A percentile compares a stretch with the other conserved stretches of the same genome.
Evolutionary conservation across 352 stramenopile genomes (phyloP).

Genomic region (Phytopythium aichiense): DNA sequence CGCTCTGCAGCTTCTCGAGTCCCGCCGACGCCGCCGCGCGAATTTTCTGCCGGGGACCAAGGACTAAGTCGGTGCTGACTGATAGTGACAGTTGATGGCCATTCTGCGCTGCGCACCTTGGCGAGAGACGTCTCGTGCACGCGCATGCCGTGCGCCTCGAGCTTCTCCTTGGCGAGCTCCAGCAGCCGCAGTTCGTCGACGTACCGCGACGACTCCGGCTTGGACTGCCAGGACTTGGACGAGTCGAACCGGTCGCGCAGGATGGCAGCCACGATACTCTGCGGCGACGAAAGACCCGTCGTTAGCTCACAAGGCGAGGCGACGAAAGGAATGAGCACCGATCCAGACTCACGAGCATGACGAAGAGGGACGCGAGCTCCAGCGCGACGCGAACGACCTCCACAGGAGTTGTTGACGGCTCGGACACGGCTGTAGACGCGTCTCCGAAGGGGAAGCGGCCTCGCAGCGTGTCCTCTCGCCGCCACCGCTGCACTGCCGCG

Average conservation of each 20-base stretch:
- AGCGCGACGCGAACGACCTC: slow-evolving; percentile 35
- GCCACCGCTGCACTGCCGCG: slow-evolving; percentile 2
- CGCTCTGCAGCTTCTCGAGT: slow-evolving; percentile 40
- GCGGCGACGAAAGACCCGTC: neutral
- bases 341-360: slow-evolving; percentile 29
- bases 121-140: slow-evolving; percentile 36
- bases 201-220: slow-evolving; percentile 11
- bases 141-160: slow-evolving; percentile 43
- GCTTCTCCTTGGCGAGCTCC: slow-evolving; percentile 48
- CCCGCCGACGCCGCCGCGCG: slow-evolving; percentile 24
- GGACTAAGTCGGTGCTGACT: too few species aligned
- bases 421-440: neutral
- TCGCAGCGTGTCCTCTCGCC: neutral
- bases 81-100: too few species aligned
- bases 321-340: neutral
- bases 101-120: slow-evolving; percentile 17
- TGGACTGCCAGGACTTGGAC: slow-evolving; percentile 1
- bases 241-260: slow-evolving; percentile 59
- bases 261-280: slow-evolving; percentile 62
- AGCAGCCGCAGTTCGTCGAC: slow-evolving; percentile 40
- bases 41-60: slow-evolving; percentile 33
- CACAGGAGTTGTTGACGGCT: neutral
- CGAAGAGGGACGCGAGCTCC: slow-evolving; percentile 35
- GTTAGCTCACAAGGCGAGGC: neutral
- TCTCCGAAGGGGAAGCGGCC: neutral